These are phyloP conservation scores for Paecilomyces formosus DNA, from an alignment of 2,329 filamentous ascomycete species.

Conservation along the genomic window DNA sequence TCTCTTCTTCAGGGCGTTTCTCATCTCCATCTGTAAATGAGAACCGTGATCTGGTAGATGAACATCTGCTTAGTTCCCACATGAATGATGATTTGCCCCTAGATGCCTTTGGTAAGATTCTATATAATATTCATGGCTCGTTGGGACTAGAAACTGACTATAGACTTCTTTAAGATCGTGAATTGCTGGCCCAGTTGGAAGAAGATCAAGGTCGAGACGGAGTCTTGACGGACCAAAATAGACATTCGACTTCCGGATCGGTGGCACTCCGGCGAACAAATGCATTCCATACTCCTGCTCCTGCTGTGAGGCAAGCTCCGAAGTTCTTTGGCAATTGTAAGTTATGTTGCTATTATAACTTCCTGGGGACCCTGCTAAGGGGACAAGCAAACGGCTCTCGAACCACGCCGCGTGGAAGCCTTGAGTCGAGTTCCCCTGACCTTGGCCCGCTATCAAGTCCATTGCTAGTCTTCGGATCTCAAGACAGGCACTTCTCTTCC, in stretches of 20 bases:
- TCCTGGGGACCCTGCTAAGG: constrained; percentile 3
- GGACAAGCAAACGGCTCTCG: constrained; percentile 10
- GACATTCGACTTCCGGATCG: background rate
- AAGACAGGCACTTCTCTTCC: constrained; percentile 4
- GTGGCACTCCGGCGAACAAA: background rate
- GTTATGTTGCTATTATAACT: constrained; percentile 2
- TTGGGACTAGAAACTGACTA: background rate
- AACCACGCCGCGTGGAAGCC: constrained; percentile 13
- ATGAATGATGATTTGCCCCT: constrained; percentile 25
- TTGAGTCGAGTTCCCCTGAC: constrained; percentile 21
- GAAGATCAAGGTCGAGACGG: constrained; percentile 3
- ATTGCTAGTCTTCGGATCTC: constrained; percentile 15
- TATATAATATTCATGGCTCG: background rate
- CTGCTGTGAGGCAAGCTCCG: constrained; percentile 12
- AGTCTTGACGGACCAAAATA: background rate
- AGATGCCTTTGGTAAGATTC: constrained; percentile 43
- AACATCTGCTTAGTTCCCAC: background rate
- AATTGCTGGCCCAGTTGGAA: constrained; percentile 27
- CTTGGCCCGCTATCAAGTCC: constrained; percentile 23
- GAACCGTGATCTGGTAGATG: background rate
- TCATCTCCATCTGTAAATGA: constrained; percentile 1
- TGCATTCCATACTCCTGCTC: background rate
- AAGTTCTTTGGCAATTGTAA: constrained; percentile 22
- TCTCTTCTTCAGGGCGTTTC: constrained; percentile 1
- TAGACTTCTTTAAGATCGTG: constrained; percentile 21